Percentiles rank a stretch among this genome's conserved stretches.
Conservation (phyloP, 176 grass and related monocot species). For the Tillandsia fasciculata region DNA sequence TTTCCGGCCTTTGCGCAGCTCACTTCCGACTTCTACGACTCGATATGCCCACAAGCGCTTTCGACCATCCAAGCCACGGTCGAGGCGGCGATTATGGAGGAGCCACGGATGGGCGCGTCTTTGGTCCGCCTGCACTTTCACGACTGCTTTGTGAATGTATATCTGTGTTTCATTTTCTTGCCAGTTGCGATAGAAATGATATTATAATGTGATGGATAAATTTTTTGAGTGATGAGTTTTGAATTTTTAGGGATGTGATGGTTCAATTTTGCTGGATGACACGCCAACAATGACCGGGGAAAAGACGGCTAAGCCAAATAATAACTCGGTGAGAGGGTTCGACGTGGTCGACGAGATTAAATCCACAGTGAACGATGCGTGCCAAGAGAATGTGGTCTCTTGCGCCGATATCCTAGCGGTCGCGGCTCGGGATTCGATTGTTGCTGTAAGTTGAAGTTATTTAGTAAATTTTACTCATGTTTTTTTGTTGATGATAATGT, state of each 20-base stretch:
- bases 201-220: neutral
- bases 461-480: neutral
- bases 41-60: constrained; percentile 53
- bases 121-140: constrained; percentile 78
- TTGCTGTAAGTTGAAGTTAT: constrained; percentile 50
- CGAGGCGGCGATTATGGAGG: constrained; percentile 33
- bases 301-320: constrained; percentile 63
- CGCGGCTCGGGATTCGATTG: constrained; percentile 65
- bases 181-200: neutral
- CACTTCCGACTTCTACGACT: constrained; percentile 42
- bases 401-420: constrained; percentile 68
- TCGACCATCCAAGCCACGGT: constrained; percentile 46
- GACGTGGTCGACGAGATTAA: constrained; percentile 62
- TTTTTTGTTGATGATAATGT: neutral
- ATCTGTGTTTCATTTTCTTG: neutral
- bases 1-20: constrained; percentile 20
- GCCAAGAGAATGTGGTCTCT: constrained; percentile 62
- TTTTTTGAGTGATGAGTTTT: neutral
- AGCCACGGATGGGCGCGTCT: constrained; percentile 59
- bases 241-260: constrained; percentile 70
- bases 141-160: constrained; percentile 75
- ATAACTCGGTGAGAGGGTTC: constrained; percentile 57
- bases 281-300: constrained; percentile 62
- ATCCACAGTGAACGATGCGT: constrained; percentile 34
- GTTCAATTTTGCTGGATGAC: constrained; percentile 67